These are phyloP conservation scores for Parachaetomium inaequale DNA, from an alignment of 495 filamentous ascomycete genomes.

Conservation along the genomic window DNA sequence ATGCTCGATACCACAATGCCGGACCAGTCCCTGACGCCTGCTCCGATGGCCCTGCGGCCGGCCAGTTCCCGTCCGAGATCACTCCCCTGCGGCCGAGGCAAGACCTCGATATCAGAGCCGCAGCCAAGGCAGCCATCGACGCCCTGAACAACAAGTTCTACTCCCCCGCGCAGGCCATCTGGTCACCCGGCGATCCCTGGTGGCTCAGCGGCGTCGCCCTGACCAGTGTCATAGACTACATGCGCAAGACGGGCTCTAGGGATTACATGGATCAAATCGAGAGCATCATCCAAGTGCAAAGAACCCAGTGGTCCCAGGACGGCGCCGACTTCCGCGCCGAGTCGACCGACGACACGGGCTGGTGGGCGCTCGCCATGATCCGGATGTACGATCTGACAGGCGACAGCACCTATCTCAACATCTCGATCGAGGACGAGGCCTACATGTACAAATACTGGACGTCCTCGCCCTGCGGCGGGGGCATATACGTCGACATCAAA, in stretches of 20 bases:
- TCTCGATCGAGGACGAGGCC: constrained; percentile 54
- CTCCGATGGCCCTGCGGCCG: neutral
- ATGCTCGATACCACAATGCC: neutral
- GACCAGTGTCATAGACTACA: constrained; percentile 38
- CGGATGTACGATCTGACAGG: constrained; percentile 59
- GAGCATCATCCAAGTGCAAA: constrained; percentile 35
- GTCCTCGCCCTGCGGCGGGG: constrained; percentile 54
- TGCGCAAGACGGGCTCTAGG: constrained; percentile 31
- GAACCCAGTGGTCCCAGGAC: constrained; percentile 37
- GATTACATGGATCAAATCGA: constrained; percentile 36
- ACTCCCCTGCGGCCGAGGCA: neutral
- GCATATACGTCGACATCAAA: constrained; percentile 57
- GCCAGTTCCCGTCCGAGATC: neutral
- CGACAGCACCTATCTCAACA: constrained; percentile 48
- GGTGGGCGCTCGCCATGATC: constrained; percentile 66
- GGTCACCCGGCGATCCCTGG: constrained; percentile 36
- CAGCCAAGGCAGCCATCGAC: constrained; percentile 33
- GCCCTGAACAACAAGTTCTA: constrained; percentile 40
- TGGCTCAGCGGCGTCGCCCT: constrained; percentile 45
- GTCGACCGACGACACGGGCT: constrained; percentile 64
- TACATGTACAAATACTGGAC: constrained; percentile 57
- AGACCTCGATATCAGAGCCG: constrained; percentile 13
- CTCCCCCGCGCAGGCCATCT: constrained; percentile 33
- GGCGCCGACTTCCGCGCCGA: constrained; percentile 50
- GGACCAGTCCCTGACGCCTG: neutral